phyloP scores from a whole-genome alignment of 345 rosid species.

The Lumnitzera littorea region DNA sequence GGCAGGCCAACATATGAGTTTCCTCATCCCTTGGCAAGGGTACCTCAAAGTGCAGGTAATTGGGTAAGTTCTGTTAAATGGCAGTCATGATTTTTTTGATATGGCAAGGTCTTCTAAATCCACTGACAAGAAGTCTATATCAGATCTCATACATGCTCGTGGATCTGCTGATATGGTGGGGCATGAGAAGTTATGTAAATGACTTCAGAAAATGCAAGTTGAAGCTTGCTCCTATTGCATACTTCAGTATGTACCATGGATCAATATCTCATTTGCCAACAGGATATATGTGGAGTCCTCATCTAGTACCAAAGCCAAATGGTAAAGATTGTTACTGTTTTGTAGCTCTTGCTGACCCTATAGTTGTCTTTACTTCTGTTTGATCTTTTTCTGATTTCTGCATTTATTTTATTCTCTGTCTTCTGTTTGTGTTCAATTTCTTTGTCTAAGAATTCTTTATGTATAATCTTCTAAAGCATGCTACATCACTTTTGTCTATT shows the following conservation, averaged over 20 bases:
- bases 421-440: too few relatives aligned
- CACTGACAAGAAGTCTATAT: conserved; percentile 5
- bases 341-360: background rate
- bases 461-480: too few relatives aligned
- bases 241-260: conserved; percentile 90
- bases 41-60: conserved; percentile 86
- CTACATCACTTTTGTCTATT: too few relatives aligned
- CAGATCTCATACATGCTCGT: conserved; percentile 92
- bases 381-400: background rate
- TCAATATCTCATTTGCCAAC: conserved; percentile 96
- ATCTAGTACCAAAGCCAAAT: conserved; percentile 91
- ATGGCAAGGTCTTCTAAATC: conserved; percentile 1
- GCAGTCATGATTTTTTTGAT: conserved; percentile 2
- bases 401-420: too few relatives aligned
- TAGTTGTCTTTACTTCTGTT: background rate
- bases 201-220: conserved; percentile 82
- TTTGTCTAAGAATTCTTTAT: too few relatives aligned
- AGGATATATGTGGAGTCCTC: conserved; percentile 98
- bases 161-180: conserved; percentile 97
- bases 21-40: conserved; percentile 98
- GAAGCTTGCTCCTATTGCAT: conserved; percentile 86
- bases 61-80: conserved; percentile 54
- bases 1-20: conserved; percentile 99
- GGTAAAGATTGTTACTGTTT: conserved; percentile 35
- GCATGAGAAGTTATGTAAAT: conserved; percentile 86